Evolutionary conservation across 306 rosid genomes (phyloP), one percentile per base, ranked within the genome.

Genomic region (Trifolium dubium): DNA sequence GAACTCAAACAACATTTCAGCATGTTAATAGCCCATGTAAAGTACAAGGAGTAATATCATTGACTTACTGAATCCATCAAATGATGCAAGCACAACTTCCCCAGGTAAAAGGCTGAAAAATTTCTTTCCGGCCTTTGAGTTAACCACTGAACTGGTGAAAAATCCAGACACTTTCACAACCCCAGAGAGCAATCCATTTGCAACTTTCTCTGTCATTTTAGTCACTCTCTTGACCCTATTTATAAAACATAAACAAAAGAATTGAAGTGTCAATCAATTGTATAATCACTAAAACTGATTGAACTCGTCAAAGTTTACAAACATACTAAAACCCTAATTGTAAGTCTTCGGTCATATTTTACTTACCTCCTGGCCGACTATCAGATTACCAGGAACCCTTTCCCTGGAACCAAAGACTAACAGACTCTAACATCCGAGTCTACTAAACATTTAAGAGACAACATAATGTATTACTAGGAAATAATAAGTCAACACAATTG

Each of bases 41-140:
- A 77, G 37, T 13, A 15, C 64, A 37, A 63, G 58, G 35, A 73
- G 47, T 50, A 74, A 50, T 37, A 64, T 73, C 75, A 72, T 8
- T 64, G 73, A 85, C 96, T 78, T 67, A 93, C 98, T 79, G 78
- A 93, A 93, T 85, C 97, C 98, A 82, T 90, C 98, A 85, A 93
- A 81, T n/a, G 98, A 90, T 44, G 98, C 98, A 64, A 93, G 97
- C 72, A 88, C 60, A 77, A 93, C 85, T 86, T 93, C 97, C 75
- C 93, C 96, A 1, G 98, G 98, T 49, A 93, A 76, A 47, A 88
- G 90, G 79, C 86, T 86, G 79, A 89, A 89, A 67, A 93, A 88
- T 30, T 88, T 93, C 92, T 88, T 81, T 69, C 97, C 98, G 11
- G 67, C 86, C 74, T 65, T 86, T 23, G 98, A 85, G 74, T 89